Base-by-base conservation (phyloP, 352 stramenopile species). In the Blastocystis sp. region DNA sequence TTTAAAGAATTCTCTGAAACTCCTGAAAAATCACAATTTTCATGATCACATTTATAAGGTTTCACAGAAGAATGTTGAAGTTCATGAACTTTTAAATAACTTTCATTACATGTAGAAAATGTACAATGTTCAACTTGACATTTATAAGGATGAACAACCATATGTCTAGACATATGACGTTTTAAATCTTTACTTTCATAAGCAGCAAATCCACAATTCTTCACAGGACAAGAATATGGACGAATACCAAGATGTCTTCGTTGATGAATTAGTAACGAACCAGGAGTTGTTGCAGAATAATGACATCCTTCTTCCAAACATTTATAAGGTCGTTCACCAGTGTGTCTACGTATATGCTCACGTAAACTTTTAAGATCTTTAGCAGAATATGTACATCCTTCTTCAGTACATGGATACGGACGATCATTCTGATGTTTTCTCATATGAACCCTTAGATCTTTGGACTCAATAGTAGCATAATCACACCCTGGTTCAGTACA, bases 51-150 rank as follows among this genome's bases (percentile, higher is more conserved):
- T 16, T 18, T 31, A 27, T 47, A 46, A 16, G 32, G 27, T 9
- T 43, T 46, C n/a, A 21, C 33, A 25, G 36, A 28, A 24, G 40
- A n/a, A 31, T 59, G 49, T 1, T 49, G 36, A n/a, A 33, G 34
- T 40, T 49, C 49, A 28, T 59, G 49, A 27, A 49, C 49, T 27
- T 59, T 59, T 18, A 59, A 25, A 59, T 59, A 36, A 24, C 49
- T 59, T 2, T 36, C 46, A 6, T 36, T 59, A 25, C 46, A 49
- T n/a, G 49, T 49, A 27, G 49, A 36, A 32, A 49, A 59, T 10
- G 19, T 25, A 13, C 49, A 59, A 11, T 40, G 36, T 4, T 46
- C 33, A 16, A 59, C 49, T 7, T 36, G 46, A 19, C 49, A 59
- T 28, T 59, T 59, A n/a, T 49, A 59, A 16, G 49, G 49, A 36